A percentile compares a stretch with the other conserved stretches of the same genome.
These are phyloP conservation scores for Sisymbrium altissimum DNA, from an alignment of 345 rosid genomes.

Conservation along the genomic window DNA sequence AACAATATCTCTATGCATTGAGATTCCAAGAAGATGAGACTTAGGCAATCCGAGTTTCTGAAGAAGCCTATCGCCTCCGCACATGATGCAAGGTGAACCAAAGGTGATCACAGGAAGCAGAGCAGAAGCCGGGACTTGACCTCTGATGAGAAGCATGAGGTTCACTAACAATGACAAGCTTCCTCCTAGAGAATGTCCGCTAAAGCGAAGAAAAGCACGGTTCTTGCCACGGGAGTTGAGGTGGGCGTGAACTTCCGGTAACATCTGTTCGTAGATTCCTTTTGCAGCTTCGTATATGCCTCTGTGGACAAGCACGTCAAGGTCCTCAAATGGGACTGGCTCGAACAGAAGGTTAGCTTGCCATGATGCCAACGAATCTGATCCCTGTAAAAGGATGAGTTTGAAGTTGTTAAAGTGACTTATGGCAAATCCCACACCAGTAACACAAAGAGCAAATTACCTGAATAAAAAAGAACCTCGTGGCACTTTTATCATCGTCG, in stretches of 20 bases:
- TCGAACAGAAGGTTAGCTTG: slow-evolving; percentile 93
- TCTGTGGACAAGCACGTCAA: slow-evolving; percentile 82
- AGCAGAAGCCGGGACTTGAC: slow-evolving; percentile 70
- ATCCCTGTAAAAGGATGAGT: slow-evolving; percentile 52
- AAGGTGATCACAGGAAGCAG: slow-evolving; percentile 90
- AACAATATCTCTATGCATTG: slow-evolving; percentile 93
- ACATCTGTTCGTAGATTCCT: slow-evolving; percentile 84
- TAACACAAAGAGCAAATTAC: slow-evolving; percentile 31
- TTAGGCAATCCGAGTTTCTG: slow-evolving; percentile 72
- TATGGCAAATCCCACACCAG: background rate
- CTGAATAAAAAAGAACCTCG: slow-evolving; percentile 93
- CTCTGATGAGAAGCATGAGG: slow-evolving; percentile 82
- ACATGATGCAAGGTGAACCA: slow-evolving; percentile 93
- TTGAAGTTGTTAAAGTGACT: background rate
- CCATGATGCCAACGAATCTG: slow-evolving; percentile 93
- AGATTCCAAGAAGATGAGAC: slow-evolving; percentile 64
- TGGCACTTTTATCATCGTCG: slow-evolving; percentile 66
- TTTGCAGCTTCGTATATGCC: slow-evolving; percentile 99
- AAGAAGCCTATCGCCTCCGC: slow-evolving; percentile 87
- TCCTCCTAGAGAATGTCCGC: slow-evolving; percentile 98
- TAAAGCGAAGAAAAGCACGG: slow-evolving; percentile 73
- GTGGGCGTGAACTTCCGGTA: slow-evolving; percentile 81
- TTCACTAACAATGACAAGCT: slow-evolving; percentile 82
- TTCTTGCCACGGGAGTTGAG: slow-evolving; percentile 55
- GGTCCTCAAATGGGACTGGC: slow-evolving; percentile 85